Percentiles rank a stretch among this genome's conserved stretches.
These are phyloP conservation scores for Aspergillus terreus DNA, from an alignment of 2,329 filamentous ascomycete genomes.

Conservation along the genomic window DNA sequence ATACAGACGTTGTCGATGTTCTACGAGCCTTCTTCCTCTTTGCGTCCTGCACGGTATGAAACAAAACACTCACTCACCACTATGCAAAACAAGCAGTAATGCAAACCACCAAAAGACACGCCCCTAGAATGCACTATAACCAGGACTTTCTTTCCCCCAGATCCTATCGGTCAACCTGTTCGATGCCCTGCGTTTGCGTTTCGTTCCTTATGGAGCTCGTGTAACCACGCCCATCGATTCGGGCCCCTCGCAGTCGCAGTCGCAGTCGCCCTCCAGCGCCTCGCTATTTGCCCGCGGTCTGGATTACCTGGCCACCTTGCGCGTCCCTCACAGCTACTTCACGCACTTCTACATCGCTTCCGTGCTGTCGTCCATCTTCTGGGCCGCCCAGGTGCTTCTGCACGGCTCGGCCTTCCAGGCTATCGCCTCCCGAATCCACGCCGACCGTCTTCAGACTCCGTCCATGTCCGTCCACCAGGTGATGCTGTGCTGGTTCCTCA, in stretches of 20 bases:
- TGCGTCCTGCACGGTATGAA: conserved; percentile 36
- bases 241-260: conserved; percentile 4
- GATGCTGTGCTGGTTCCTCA: conserved; percentile 64
- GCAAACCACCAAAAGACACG: neutral
- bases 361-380: conserved; percentile 66
- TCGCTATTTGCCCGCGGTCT: conserved; percentile 31
- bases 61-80: conserved; percentile 2
- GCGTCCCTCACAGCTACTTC: conserved; percentile 87
- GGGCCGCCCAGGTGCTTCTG: conserved; percentile 62
- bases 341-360: conserved; percentile 79
- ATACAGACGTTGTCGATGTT: conserved; percentile 31
- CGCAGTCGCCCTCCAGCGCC: conserved; percentile 7
- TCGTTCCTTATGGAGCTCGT: conserved; percentile 60
- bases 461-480: conserved; percentile 62
- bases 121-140: conserved; percentile 15
- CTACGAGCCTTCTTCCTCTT: conserved; percentile 37
- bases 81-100: conserved; percentile 2
- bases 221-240: conserved; percentile 27
- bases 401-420: conserved; percentile 53
- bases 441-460: conserved; percentile 28
- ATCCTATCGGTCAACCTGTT: conserved; percentile 50
- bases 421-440: conserved; percentile 43
- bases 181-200: conserved; percentile 51
- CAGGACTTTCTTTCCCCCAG: conserved; percentile 22
- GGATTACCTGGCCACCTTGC: conserved; percentile 51